Evolutionary conservation across 2,329 filamentous ascomycete genomes (phyloP).

Genomic region (Aureobasidium sp.): DNA sequence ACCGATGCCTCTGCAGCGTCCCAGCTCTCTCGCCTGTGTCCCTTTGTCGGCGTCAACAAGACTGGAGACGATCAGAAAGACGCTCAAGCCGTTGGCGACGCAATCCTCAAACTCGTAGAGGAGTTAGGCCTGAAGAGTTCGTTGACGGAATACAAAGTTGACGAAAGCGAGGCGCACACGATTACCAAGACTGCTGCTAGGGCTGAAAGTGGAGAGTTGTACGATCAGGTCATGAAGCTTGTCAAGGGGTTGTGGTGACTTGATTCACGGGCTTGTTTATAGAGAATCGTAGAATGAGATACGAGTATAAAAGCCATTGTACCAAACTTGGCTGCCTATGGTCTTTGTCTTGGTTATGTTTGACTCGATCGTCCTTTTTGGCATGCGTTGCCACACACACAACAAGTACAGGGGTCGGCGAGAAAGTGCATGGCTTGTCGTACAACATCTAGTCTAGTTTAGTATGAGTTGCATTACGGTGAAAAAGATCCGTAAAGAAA

Average conservation of each 20-base stretch:
- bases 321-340: too few species aligned
- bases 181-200: constrained; percentile 38
- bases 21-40: constrained; percentile 37
- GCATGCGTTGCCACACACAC: too few species aligned
- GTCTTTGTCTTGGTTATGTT: too few species aligned
- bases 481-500: too few species aligned
- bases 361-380: too few species aligned
- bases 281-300: too few species aligned
- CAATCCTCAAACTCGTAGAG: constrained; percentile 35
- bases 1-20: constrained; percentile 34
- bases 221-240: constrained; percentile 34
- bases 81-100: constrained; percentile 36
- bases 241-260: constrained; percentile 32
- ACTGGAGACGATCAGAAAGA: constrained; percentile 35
- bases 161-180: constrained; percentile 31
- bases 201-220: constrained; percentile 34
- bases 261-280: not conserved
- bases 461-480: too few species aligned
- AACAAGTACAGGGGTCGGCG: too few species aligned
- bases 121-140: constrained; percentile 36
- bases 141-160: constrained; percentile 38
- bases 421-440: too few species aligned
- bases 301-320: too few species aligned
- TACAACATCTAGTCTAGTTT: too few species aligned
- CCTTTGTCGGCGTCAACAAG: constrained; percentile 32